Evolutionary conservation across 495 filamentous ascomycete genomes (phyloP).

Genomic region (Penicillium angulare): DNA sequence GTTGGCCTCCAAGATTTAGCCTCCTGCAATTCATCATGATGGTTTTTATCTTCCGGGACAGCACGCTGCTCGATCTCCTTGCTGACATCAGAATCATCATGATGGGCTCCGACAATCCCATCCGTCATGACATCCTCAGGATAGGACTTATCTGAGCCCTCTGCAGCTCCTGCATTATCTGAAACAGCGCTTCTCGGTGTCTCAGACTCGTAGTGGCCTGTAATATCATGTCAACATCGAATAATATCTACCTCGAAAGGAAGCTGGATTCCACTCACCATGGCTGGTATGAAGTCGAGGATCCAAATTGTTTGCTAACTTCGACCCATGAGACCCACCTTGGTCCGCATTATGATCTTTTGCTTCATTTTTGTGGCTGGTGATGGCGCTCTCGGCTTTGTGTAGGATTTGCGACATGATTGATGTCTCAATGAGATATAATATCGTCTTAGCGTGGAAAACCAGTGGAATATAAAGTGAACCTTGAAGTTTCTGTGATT

Average conservation of each 20-base stretch:
- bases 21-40: neutral
- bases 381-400: neutral
- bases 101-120: neutral
- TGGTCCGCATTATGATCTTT: neutral
- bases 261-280: neutral
- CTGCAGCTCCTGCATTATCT: neutral
- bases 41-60: neutral
- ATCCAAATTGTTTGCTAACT: neutral
- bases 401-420: constrained; percentile 1
- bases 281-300: neutral
- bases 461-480: neutral
- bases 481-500: neutral
- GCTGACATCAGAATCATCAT: neutral
- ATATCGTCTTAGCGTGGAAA: no score
- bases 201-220: neutral
- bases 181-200: neutral
- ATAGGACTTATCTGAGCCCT: neutral
- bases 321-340: neutral
- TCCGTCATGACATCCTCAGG: neutral
- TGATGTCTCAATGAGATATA: neutral
- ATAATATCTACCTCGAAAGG: neutral
- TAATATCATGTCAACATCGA: neutral
- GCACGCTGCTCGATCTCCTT: neutral
- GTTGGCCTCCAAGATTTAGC: neutral
- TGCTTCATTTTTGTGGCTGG: neutral